These are phyloP conservation scores for Phylloporus sp. DNA, from an alignment of 768 basidiomycete species.

Conservation along the genomic window DNA sequence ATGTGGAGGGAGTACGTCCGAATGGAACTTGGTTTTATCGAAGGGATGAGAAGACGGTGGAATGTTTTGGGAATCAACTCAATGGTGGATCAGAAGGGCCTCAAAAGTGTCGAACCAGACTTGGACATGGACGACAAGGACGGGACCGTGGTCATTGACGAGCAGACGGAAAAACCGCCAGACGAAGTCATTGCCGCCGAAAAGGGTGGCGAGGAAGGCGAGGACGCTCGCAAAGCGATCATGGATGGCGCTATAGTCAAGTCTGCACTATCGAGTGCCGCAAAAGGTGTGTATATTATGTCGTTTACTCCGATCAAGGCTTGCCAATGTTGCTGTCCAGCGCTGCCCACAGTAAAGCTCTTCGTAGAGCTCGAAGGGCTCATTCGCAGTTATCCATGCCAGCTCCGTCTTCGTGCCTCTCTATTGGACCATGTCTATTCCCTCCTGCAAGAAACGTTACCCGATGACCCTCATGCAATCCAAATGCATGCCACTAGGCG, in stretches of 20 bases:
- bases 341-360: slow-evolving; percentile 37
- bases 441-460: slow-evolving; percentile 35
- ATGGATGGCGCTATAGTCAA: slow-evolving; percentile 77
- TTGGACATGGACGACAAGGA: slow-evolving; percentile 17
- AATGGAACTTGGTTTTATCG: slow-evolving; percentile 85
- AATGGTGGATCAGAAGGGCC: slow-evolving; percentile 9
- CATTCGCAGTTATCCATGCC: slow-evolving; percentile 40
- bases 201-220: slow-evolving; percentile 42
- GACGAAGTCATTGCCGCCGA: slow-evolving; percentile 29
- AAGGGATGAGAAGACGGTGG: slow-evolving; percentile 76
- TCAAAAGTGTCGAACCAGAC: slow-evolving; percentile 25
- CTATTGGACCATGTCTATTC: slow-evolving; percentile 43
- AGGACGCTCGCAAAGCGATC: slow-evolving; percentile 58
- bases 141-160: slow-evolving; percentile 17
- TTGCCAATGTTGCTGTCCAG: slow-evolving; percentile 23
- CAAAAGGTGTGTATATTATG: slow-evolving; percentile 48
- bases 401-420: slow-evolving; percentile 33
- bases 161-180: slow-evolving; percentile 20
- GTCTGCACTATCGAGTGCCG: slow-evolving; percentile 70
- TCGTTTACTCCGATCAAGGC: slow-evolving; percentile 12
- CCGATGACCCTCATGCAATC: slow-evolving; percentile 35
- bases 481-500: slow-evolving; percentile 37
- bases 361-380: slow-evolving; percentile 40
- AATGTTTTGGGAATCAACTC: slow-evolving; percentile 61
- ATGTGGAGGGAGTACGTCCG: slow-evolving; percentile 89